These are phyloP conservation scores for Yamagishiella unicocca DNA, from an alignment of 139 green algal genomes.

Conservation along the genomic window DNA sequence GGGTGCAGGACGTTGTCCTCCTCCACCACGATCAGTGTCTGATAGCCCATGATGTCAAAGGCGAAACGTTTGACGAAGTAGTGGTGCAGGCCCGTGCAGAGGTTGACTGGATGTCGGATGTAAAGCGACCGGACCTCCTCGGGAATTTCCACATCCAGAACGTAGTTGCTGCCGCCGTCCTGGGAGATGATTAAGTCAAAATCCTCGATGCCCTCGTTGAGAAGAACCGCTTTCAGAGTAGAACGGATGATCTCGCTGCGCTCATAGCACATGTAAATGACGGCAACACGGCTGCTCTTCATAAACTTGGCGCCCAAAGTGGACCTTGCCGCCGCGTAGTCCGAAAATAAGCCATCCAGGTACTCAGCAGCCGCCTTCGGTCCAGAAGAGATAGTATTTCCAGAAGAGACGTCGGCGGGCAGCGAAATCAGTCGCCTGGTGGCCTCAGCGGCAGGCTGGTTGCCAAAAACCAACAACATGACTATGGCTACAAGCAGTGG, in stretches of 20 bases:
- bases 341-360: slow-evolving; percentile 2
- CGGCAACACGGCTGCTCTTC: neutral
- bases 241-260: neutral
- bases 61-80: slow-evolving; percentile 16
- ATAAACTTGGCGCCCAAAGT: neutral
- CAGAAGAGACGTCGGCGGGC: too few relatives aligned
- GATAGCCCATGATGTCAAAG: slow-evolving; percentile 24
- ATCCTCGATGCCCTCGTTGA: slow-evolving; percentile 4
- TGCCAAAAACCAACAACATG: neutral
- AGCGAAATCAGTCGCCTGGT: too few relatives aligned
- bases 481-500: slow-evolving; percentile 55
- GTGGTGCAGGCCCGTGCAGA: neutral
- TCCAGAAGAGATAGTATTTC: too few relatives aligned
- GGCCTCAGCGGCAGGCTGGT: too few relatives aligned
- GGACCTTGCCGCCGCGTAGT: neutral
- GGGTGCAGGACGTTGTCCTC: slow-evolving; percentile 17
- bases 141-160: neutral
- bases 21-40: neutral
- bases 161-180: neutral
- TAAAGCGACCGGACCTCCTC: neutral
- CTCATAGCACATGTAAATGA: slow-evolving; percentile 19
- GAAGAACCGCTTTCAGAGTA: neutral
- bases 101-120: neutral
- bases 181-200: slow-evolving; percentile 11
- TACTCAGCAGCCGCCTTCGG: too few relatives aligned